These are phyloP conservation scores for Elaeis oleifera DNA, from an alignment of 202 grass and related monocot species.

Conservation along the genomic window DNA sequence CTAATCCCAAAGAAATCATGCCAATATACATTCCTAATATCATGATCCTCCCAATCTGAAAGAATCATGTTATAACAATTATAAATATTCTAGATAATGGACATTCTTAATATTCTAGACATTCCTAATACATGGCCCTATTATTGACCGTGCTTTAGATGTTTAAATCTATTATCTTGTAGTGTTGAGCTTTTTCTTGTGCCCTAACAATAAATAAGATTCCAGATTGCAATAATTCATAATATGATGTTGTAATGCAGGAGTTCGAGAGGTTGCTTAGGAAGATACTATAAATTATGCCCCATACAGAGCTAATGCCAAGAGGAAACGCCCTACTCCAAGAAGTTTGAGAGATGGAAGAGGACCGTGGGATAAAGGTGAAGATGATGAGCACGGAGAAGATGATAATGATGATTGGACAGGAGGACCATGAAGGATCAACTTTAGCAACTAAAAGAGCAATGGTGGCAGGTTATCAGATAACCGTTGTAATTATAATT, in stretches of 20 bases:
- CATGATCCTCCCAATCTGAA: too few relatives aligned
- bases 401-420: constrained; percentile 40
- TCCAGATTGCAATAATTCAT: neutral
- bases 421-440: constrained; percentile 48
- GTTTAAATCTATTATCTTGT: too few relatives aligned
- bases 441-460: constrained; percentile 49
- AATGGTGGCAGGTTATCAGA: constrained; percentile 67
- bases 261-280: too few relatives aligned
- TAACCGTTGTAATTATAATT: constrained; percentile 55
- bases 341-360: constrained; percentile 63
- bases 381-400: constrained; percentile 10
- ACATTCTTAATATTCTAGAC: too few relatives aligned
- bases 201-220: neutral
- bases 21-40: too few relatives aligned
- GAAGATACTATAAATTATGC: constrained; percentile 67
- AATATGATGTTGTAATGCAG: too few relatives aligned
- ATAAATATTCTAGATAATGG: too few relatives aligned
- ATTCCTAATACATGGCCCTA: too few relatives aligned
- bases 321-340: constrained; percentile 69
- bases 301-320: constrained; percentile 41
- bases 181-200: too few relatives aligned
- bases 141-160: too few relatives aligned
- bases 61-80: too few relatives aligned
- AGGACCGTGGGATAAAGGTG: constrained; percentile 29
- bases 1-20: too few relatives aligned